These are phyloP conservation scores for Aschersonia sp. DNA, from an alignment of 2,329 filamentous ascomycete species.

Conservation along the genomic window DNA sequence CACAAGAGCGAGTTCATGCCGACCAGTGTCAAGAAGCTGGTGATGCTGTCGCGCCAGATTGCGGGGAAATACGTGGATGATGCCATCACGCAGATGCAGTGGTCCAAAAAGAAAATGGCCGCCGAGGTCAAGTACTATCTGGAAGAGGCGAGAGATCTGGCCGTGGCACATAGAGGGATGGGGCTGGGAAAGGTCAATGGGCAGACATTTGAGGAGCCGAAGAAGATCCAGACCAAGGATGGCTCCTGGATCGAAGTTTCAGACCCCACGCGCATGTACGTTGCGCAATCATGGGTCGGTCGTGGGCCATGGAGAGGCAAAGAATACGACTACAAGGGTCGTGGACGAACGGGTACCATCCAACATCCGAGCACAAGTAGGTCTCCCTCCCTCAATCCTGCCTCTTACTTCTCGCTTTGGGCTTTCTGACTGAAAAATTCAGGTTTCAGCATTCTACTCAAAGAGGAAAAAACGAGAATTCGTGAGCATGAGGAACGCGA, in stretches of 20 bases:
- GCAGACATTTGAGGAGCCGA: conserved; percentile 20
- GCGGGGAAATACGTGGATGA: conserved; percentile 88
- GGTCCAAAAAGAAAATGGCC: conserved; percentile 86
- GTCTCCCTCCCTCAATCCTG: conserved; percentile 18
- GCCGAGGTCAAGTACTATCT: conserved; percentile 67
- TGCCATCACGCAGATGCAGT: conserved; percentile 86
- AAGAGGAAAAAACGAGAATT: conserved; percentile 85
- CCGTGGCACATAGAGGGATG: conserved; percentile 73
- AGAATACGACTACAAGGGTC: conserved; percentile 56
- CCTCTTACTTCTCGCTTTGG: neutral
- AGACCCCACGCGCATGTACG: conserved; percentile 72
- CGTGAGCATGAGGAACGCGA: conserved; percentile 65
- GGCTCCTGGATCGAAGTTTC: conserved; percentile 56
- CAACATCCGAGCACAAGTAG: conserved; percentile 60
- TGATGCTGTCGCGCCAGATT: conserved; percentile 75
- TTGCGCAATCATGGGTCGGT: conserved; percentile 87
- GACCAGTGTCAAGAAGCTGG: conserved; percentile 85
- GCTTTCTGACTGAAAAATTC: neutral
- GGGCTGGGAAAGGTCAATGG: conserved; percentile 42
- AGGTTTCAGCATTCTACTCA: conserved; percentile 70
- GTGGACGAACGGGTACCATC: conserved; percentile 55
- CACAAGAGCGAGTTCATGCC: conserved; percentile 59
- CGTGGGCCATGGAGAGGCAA: conserved; percentile 48
- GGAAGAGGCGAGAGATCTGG: conserved; percentile 66
- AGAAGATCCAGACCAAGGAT: conserved; percentile 56